Evolutionary conservation across 2,329 filamentous ascomycete genomes (phyloP).

Genomic region (Bimuria novae-zelandiae): DNA sequence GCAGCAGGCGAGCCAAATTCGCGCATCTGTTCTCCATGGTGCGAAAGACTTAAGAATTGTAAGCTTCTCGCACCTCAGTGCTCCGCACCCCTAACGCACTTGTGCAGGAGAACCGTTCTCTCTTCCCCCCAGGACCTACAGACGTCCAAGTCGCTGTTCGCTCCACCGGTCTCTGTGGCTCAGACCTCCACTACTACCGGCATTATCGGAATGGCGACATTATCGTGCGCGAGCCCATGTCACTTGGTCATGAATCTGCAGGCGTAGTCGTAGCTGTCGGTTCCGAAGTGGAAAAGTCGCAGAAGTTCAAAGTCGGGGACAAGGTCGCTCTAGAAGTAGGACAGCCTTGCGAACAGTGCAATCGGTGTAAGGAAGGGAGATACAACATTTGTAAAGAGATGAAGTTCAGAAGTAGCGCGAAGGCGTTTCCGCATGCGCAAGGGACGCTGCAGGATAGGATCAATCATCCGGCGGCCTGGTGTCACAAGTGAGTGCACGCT

Average conservation of each 20-base stretch:
- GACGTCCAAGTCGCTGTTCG: constrained; percentile 69
- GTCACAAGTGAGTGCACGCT: constrained; percentile 52
- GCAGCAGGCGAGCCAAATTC: constrained; percentile 46
- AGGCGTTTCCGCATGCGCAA: constrained; percentile 64
- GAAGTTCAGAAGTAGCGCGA: constrained; percentile 63
- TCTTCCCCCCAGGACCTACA: constrained; percentile 52
- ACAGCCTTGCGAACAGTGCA: constrained; percentile 72
- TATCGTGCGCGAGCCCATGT: constrained; percentile 78
- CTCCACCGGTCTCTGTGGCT: constrained; percentile 72
- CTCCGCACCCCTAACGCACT: constrained; percentile 13
- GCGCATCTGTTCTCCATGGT: constrained; percentile 62
- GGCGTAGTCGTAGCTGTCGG: constrained; percentile 78
- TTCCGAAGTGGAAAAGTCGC: constrained; percentile 55
- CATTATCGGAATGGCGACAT: constrained; percentile 88
- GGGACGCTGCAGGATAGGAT: constrained; percentile 67
- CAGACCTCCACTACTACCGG: constrained; percentile 81
- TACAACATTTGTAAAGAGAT: constrained; percentile 67
- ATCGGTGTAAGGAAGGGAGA: constrained; percentile 59
- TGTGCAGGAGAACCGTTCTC: constrained; percentile 58
- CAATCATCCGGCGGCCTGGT: constrained; percentile 65
- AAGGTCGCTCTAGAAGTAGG: constrained; percentile 93
- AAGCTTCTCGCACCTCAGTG: constrained; percentile 25
- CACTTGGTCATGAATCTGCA: constrained; percentile 77
- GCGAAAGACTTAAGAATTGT: constrained; percentile 65
- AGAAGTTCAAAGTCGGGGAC: constrained; percentile 71